These are phyloP conservation scores for Neltuma alba DNA, from an alignment of 306 rosid genomes.

Conservation along the genomic window DNA sequence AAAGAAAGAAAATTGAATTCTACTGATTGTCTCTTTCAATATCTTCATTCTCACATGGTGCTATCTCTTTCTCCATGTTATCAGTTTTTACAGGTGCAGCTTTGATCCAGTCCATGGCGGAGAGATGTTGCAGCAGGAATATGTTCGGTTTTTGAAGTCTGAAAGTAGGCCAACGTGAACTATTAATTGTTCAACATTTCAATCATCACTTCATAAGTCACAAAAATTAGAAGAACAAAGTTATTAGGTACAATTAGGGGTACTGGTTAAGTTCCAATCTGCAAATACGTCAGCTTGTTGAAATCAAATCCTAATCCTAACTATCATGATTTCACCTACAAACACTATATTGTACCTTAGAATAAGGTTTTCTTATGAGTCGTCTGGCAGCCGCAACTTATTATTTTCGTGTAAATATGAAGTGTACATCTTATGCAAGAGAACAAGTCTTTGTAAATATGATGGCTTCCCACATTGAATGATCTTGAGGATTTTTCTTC, in stretches of 20 bases:
- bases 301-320: neutral
- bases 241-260: neutral
- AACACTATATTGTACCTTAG: neutral
- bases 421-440: constrained; percentile 11
- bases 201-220: neutral
- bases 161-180: constrained; percentile 45
- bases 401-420: constrained; percentile 48
- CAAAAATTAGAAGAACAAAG: neutral
- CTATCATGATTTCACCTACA: neutral
- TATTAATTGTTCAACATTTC: constrained; percentile 4
- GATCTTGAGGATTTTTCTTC: constrained; percentile 25
- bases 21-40: constrained; percentile 21
- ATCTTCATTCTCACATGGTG: constrained; percentile 24
- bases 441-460: constrained; percentile 47
- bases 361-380: neutral
- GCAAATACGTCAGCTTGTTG: neutral
- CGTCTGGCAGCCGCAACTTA: neutral
- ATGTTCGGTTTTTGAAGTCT: constrained; percentile 62
- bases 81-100: constrained; percentile 80
- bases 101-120: constrained; percentile 75
- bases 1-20: no score
- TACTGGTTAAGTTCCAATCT: neutral
- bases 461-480: constrained; percentile 24
- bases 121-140: constrained; percentile 75
- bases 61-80: constrained; percentile 4